Evolutionary conservation across 371 early-diverging fungal species (phyloP), one percentile per base, ranked within the genome.

Genomic region (Mortierella sp.): DNA sequence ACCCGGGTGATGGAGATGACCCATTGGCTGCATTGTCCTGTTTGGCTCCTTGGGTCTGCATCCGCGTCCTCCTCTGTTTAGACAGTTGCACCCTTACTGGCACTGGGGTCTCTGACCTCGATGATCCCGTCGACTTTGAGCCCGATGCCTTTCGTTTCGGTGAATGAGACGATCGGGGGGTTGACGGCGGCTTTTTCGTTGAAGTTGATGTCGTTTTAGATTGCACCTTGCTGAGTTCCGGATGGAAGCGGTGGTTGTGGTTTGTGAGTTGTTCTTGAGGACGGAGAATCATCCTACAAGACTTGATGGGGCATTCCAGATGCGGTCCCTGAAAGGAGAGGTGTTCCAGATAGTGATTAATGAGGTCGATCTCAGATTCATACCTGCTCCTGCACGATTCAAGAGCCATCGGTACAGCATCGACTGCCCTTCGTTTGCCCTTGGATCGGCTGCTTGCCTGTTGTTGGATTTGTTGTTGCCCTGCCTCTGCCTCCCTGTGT

Each of bases 291-390:
- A 51, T 64, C 50, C 57, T 41, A 30, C 64, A 64, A 1, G 3
- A 6, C 26, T 12, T 51, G 47, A 41, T 31, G 7, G 42, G 37
- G 23, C 64, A 64, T 30, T 34, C 32, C 12, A 51, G 5, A n/a
- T 42, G 31, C 30, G 64, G 50, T 7, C 54, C 54, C 9, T 24
- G 28, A 1, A 23, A 15, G 2, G 30, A 17, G 30, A 63, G 1
- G 28, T 63, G 64, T 15, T 39, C 39, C 12, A 63, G 42, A 43
- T 49, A 50, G 30, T 63, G 56, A 11, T 27, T 41, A 43, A 63
- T 55, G 15, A 54, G 50, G 3, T 19, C 47, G 5, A 19, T 41
- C 7, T 39, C 55, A 14, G 50, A 7, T 12, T 55, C 50, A 26
- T 55, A 49, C n/a, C 4, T 23, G 14, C 27, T 60, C 19, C 17